Conservation (phyloP, 805 yeast genomes). For the Zygoascus bituminiphila region DNA sequence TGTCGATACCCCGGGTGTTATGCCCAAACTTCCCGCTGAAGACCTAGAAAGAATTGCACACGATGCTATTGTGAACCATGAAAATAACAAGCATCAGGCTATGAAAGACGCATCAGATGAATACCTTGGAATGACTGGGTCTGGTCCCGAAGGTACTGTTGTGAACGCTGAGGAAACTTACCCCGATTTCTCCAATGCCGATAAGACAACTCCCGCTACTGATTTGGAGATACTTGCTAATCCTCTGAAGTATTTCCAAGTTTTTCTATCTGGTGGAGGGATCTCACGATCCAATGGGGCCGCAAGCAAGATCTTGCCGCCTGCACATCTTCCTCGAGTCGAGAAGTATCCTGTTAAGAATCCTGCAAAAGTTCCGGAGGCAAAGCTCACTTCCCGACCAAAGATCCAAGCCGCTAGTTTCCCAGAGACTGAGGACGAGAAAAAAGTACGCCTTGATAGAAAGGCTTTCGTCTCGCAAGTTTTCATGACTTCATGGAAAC, state of each 20-base stretch:
- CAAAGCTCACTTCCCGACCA: constrained; percentile 2
- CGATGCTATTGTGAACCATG: background rate
- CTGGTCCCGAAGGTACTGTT: background rate
- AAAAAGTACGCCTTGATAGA: constrained; percentile 20
- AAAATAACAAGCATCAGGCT: background rate
- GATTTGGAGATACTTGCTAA: background rate
- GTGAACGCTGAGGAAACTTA: background rate
- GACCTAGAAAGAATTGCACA: background rate
- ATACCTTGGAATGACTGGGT: background rate
- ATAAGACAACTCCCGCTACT: background rate
- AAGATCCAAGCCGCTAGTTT: constrained; percentile 18
- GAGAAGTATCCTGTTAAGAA: constrained; percentile 14
- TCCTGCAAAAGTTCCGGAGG: constrained; percentile 7
- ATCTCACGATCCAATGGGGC: constrained; percentile 5
- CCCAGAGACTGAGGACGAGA: constrained; percentile 19
- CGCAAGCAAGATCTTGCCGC: constrained; percentile 2
- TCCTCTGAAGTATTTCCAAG: constrained; percentile 7
- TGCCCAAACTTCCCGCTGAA: background rate
- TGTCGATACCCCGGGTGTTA: background rate
- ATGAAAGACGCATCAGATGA: background rate
- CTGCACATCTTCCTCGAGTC: constrained; percentile 10
- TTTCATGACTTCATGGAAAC: constrained; percentile 37
- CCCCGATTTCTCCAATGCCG: background rate
- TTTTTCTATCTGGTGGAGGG: constrained; percentile 14
- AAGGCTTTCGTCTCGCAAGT: constrained; percentile 30